These are phyloP conservation scores for Pseudohyphozyma bogoriensis DNA, from an alignment of 768 basidiomycete genomes.

Conservation along the genomic window DNA sequence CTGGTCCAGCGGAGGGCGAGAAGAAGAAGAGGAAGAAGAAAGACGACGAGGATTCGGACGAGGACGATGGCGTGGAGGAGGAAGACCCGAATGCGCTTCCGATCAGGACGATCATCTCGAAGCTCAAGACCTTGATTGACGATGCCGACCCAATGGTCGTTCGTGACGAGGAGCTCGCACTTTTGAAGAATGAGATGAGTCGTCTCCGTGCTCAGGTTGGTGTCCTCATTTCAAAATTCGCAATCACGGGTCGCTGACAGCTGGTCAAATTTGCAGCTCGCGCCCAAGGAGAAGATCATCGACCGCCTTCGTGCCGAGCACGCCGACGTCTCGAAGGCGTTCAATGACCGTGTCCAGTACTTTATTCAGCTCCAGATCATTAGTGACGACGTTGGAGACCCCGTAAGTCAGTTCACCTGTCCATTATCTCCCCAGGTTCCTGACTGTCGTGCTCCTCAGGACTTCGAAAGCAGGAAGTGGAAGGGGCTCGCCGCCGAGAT, in stretches of 20 bases:
- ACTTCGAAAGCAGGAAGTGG: slow-evolving; percentile 1
- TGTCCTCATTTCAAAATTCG: too few relatives aligned
- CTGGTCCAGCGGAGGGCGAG: too few relatives aligned
- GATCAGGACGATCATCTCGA: slow-evolving; percentile 8
- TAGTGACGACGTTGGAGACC: slow-evolving; percentile 22
- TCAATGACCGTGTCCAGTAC: slow-evolving; percentile 28
- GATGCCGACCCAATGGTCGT: too few relatives aligned
- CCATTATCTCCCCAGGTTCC: slow-evolving; percentile 18
- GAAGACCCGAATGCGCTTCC: slow-evolving; percentile 11
- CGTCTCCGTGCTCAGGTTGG: too few relatives aligned
- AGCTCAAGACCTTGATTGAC: too few relatives aligned
- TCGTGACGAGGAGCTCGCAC: slow-evolving; percentile 7
- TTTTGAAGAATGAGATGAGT: slow-evolving; percentile 16
- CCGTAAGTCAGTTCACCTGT: too few relatives aligned
- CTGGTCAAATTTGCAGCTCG: background rate
- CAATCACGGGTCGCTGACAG: too few relatives aligned
- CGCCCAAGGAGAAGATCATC: slow-evolving; percentile 15
- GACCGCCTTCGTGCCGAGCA: slow-evolving; percentile 23
- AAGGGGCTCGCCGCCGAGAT: slow-evolving; percentile 11
- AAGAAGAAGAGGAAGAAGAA: too few relatives aligned
- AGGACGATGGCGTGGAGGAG: too few relatives aligned
- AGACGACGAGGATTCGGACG: too few relatives aligned
- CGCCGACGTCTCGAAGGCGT: slow-evolving; percentile 2
- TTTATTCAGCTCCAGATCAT: slow-evolving; percentile 28
- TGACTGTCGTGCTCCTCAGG: slow-evolving; percentile 22